Conservation (phyloP, 2,329 filamentous ascomycete genomes). For the Trichophyton benhamiae region DNA sequence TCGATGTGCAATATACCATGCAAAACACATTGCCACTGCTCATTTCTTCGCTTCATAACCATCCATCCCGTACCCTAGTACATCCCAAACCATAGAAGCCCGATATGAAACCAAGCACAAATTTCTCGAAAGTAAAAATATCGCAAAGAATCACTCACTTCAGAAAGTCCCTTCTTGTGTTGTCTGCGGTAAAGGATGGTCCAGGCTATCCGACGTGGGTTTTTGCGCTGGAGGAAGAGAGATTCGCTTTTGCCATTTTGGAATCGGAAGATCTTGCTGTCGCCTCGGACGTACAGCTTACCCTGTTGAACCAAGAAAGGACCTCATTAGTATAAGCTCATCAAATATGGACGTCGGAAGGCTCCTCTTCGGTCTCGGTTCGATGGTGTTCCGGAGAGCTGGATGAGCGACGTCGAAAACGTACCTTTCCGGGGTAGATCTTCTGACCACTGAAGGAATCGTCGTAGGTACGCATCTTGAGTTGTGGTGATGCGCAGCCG, state of each 20-base stretch:
- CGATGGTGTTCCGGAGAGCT: neutral
- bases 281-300: slow-evolving; percentile 98
- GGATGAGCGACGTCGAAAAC: slow-evolving; percentile 20
- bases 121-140: neutral
- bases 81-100: neutral
- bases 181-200: slow-evolving; percentile 95
- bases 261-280: slow-evolving; percentile 99
- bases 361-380: neutral
- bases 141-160: slow-evolving; percentile 54
- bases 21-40: neutral
- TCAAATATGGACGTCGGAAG: neutral
- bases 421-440: slow-evolving; percentile 71
- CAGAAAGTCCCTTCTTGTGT: slow-evolving; percentile 99
- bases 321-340: slow-evolving; percentile 4
- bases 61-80: neutral
- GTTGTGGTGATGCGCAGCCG: slow-evolving; percentile 32
- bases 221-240: slow-evolving; percentile 99
- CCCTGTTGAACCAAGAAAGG: slow-evolving; percentile 49
- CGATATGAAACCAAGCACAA: neutral
- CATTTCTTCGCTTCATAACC: neutral
- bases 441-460: slow-evolving; percentile 65
- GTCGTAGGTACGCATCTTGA: slow-evolving; percentile 65
- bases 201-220: slow-evolving; percentile 98
- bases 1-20: neutral
- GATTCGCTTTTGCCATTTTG: slow-evolving; percentile 99